phyloP scores from a whole-genome alignment of 768 basidiomycete genomes.

The Leccinum rimulosum region DNA sequence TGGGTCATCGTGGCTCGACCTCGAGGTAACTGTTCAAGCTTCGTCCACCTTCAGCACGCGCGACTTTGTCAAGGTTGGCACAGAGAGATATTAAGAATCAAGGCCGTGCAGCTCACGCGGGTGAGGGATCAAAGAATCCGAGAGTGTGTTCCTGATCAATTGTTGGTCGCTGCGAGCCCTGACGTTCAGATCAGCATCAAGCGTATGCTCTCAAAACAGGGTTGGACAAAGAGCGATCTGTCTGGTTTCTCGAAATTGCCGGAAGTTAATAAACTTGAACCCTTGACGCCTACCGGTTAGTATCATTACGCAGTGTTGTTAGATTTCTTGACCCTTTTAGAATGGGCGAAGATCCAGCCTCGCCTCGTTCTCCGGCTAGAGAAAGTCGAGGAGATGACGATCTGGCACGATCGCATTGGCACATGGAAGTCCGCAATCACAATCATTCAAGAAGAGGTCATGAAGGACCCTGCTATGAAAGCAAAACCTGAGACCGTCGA shows the following conservation, averaged over 20 bases:
- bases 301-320: not conserved
- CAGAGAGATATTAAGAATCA: not conserved
- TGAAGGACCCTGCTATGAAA: not conserved
- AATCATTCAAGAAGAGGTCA: not conserved
- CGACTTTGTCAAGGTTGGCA: not conserved
- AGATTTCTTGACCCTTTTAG: not conserved
- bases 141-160: not conserved
- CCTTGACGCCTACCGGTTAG: conserved; percentile 11
- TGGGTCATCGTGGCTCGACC: not conserved
- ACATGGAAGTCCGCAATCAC: too few relatives aligned
- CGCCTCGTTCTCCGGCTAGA: not conserved
- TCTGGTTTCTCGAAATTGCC: not conserved
- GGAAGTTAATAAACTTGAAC: conserved; percentile 5
- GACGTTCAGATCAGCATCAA: conserved; percentile 3
- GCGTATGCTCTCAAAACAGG: not conserved
- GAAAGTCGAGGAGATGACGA: not conserved
- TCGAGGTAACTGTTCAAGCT: not conserved
- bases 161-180: not conserved
- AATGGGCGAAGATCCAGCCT: conserved; percentile 10
- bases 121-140: conserved; percentile 3
- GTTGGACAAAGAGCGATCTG: not conserved
- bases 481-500: conserved; percentile 5
- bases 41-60: conserved; percentile 7
- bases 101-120: not conserved
- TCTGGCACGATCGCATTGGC: not conserved